These are phyloP conservation scores for Brassica nigra DNA, from an alignment of 345 rosid genomes.

Conservation along the genomic window DNA sequence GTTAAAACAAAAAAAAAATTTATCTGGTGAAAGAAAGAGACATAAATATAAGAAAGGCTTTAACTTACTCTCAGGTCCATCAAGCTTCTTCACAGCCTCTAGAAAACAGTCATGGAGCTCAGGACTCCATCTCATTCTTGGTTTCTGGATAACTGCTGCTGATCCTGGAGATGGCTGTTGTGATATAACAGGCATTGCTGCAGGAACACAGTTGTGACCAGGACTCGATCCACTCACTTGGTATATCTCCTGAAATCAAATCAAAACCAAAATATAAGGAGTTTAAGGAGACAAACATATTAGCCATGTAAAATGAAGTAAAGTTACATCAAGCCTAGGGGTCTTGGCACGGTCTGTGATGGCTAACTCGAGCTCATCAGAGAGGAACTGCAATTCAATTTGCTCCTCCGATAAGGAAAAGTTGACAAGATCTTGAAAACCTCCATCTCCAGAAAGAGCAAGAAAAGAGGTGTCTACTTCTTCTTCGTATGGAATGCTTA, in stretches of 20 bases:
- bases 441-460: constrained; percentile 53
- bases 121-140: constrained; percentile 96
- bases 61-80: constrained; percentile 89
- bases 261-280: not conserved
- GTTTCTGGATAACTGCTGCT: constrained; percentile 55
- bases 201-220: constrained; percentile 42
- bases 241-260: constrained; percentile 69
- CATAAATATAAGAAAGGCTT: not conserved
- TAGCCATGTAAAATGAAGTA: not conserved
- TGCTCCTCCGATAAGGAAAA: constrained; percentile 54
- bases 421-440: constrained; percentile 51
- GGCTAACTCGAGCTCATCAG: constrained; percentile 80
- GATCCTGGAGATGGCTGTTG: constrained; percentile 47
- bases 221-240: constrained; percentile 39
- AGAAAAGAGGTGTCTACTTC: constrained; percentile 36
- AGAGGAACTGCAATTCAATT: constrained; percentile 74
- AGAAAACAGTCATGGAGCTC: constrained; percentile 78
- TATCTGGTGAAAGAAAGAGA: not conserved
- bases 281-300: not conserved
- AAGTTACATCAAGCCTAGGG: constrained; percentile 76
- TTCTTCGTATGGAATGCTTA: constrained; percentile 48
- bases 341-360: constrained; percentile 74
- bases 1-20: not conserved
- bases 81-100: constrained; percentile 73
- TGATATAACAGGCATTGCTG: constrained; percentile 47